These are phyloP conservation scores for Pugionium cornutum DNA, from an alignment of 345 rosid species.

Conservation along the genomic window DNA sequence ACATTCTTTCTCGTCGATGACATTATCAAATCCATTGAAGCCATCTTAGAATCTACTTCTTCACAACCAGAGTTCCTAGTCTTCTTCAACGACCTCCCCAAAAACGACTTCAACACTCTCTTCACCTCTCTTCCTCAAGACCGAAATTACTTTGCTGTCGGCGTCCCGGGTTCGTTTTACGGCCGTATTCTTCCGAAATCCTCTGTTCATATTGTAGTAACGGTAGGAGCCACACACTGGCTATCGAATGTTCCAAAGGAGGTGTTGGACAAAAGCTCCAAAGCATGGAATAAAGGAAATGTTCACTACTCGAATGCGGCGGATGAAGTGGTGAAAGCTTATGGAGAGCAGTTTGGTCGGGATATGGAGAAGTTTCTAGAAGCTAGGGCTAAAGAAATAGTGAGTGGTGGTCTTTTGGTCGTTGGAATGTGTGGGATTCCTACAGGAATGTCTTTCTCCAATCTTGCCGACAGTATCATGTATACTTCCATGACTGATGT, in stretches of 20 bases:
- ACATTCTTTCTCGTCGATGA: conserved; percentile 49
- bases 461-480: conserved; percentile 50
- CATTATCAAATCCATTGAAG: conserved; percentile 41
- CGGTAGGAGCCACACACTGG: conserved; percentile 50
- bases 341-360: conserved; percentile 42
- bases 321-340: conserved; percentile 44
- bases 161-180: conserved; percentile 52
- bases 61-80: conserved; percentile 50
- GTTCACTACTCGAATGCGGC: conserved; percentile 41
- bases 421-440: conserved; percentile 44
- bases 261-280: conserved; percentile 41
- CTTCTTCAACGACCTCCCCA: conserved; percentile 50
- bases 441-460: conserved; percentile 34
- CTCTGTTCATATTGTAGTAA: conserved; percentile 40
- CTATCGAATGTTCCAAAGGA: conserved; percentile 47
- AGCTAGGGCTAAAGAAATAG: conserved; percentile 46
- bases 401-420: conserved; percentile 46
- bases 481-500: conserved; percentile 46
- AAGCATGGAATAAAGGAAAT: conserved; percentile 53
- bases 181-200: conserved; percentile 42
- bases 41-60: conserved; percentile 27
- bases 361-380: conserved; percentile 46
- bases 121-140: conserved; percentile 46
- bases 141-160: conserved; percentile 44
- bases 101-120: conserved; percentile 63